Evolutionary conservation across 768 basidiomycete genomes (phyloP), one percentile per base, ranked within the genome.

Genomic region (Trametes maxima): DNA sequence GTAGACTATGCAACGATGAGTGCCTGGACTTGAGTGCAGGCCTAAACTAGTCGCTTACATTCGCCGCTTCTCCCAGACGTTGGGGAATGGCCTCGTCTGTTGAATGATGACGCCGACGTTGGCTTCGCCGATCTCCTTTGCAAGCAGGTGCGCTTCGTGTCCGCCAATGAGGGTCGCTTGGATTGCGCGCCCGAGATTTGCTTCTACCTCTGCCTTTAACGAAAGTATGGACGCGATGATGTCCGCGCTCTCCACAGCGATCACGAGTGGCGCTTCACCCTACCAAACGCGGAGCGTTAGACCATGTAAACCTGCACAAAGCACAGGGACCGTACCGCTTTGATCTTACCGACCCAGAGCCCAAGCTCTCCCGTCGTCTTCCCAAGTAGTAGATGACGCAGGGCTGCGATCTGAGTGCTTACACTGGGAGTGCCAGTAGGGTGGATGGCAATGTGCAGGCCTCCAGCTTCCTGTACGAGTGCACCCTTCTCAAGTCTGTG

Each of bases 331-430:
- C 74, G 37, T 65, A 84, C 88, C 72, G 80, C 66, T 24, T 74
- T 72, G 59, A 82, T 80, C 48, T 79, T 73, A 54, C 74, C 68
- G 68, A 87, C 82, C 54, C 65, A 70, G n/a, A 72, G 60, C 3
- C 73, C 79, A 12, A 82, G 63, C 36, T 81, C 79, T 10, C 78
- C 76, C 60, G 76, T 64, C 28, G 75, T 67, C 42, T 73, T 62
- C 14, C 37, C 77, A 8, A 85, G 75, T 4, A 95, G 76, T 21
- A 92, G 75, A 3, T 79, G 77, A 2, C 92, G 82, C 46, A 95
- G 75, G 4, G 84, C 78, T 14, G 86, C 87, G 62, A 95, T 86
- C 65, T 92, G 86, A 14, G 88, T 89, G 73, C 92, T 92, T 22
- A 92, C 79, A 58, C 90, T 88, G n/a, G 58, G 43, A 8, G 80